These are phyloP conservation scores for Amanita muscaria DNA, from an alignment of 768 basidiomycete genomes.

Conservation along the genomic window DNA sequence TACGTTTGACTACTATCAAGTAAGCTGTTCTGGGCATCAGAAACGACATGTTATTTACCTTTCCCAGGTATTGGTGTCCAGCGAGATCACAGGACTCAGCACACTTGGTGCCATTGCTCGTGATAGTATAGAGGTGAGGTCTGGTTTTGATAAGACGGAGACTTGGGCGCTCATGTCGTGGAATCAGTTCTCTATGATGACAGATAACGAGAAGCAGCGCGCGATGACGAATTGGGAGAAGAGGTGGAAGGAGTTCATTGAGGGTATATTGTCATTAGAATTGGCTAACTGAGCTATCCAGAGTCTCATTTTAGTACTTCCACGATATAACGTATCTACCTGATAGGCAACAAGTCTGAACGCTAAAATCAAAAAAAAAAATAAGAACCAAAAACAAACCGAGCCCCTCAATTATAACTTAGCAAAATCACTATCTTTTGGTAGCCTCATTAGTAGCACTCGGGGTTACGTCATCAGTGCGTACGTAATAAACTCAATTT, in stretches of 20 bases:
- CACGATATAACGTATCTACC: not conserved
- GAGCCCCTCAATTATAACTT: too few relatives aligned
- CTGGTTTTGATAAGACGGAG: not conserved
- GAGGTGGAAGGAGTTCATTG: constrained; percentile 39
- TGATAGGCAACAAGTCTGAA: too few relatives aligned
- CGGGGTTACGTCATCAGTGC: too few relatives aligned
- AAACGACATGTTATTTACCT: not conserved
- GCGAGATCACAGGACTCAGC: constrained; percentile 55
- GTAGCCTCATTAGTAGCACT: too few relatives aligned
- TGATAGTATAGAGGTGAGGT: constrained; percentile 50
- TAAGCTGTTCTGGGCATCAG: constrained; percentile 14
- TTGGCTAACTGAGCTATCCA: not conserved
- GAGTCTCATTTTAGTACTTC: too few relatives aligned
- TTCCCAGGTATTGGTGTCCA: constrained; percentile 52
- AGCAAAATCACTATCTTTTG: too few relatives aligned
- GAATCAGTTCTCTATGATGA: constrained; percentile 37
- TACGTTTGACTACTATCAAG: constrained; percentile 75
- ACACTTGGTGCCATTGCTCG: constrained; percentile 56
- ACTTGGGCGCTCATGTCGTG: too few relatives aligned
- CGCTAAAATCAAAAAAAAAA: too few relatives aligned
- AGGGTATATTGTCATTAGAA: constrained; percentile 14
- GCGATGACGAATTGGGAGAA: constrained; percentile 39
- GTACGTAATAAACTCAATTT: too few relatives aligned
- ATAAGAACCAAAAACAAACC: too few relatives aligned
- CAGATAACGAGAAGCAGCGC: constrained; percentile 32